Conservation (phyloP, 495 filamentous ascomycete genomes). For the Penicillium cosmopolitanum region DNA sequence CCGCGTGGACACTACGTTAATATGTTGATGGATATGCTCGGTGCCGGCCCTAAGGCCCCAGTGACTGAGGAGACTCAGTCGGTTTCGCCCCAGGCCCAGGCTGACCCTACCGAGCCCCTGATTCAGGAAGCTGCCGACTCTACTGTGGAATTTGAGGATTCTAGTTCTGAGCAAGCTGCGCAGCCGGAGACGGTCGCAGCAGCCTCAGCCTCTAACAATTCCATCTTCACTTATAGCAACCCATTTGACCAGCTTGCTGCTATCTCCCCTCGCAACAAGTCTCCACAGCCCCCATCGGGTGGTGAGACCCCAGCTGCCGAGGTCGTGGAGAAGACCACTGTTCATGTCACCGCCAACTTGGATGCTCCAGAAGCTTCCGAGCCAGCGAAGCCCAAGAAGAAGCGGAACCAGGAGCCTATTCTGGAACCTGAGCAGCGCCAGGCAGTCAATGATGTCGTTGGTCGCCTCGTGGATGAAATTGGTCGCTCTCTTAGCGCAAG, state of each 20-base stretch:
- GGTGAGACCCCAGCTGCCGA: conserved; percentile 42
- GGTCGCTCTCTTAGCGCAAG: conserved; percentile 71
- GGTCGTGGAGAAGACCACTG: conserved; percentile 28
- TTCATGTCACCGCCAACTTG: conserved; percentile 26
- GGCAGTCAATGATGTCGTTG: conserved; percentile 73
- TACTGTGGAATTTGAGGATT: conserved; percentile 23
- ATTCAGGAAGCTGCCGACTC: conserved; percentile 21
- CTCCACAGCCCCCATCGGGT: conserved; percentile 45
- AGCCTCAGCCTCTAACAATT: conserved; percentile 40
- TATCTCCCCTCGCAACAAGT: conserved; percentile 64
- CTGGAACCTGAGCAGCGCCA: conserved; percentile 52
- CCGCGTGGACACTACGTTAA: conserved; percentile 33
- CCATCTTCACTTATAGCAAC: conserved; percentile 76
- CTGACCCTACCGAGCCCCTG: conserved; percentile 5
- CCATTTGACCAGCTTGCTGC: conserved; percentile 78
- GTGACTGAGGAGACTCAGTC: conserved; percentile 3
- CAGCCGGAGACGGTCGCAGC: conserved; percentile 38
- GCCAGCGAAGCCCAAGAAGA: conserved; percentile 7
- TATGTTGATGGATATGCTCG: conserved; percentile 66
- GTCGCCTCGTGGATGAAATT: conserved; percentile 67
- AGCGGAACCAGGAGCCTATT: conserved; percentile 39
- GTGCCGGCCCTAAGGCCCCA: conserved; percentile 25
- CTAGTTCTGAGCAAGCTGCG: conserved; percentile 27
- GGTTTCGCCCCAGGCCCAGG: conserved; percentile 3
- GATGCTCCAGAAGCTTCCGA: conserved; percentile 6